These are phyloP conservation scores for Thelonectria blattea DNA, from an alignment of 2,329 filamentous ascomycete genomes.

Conservation along the genomic window DNA sequence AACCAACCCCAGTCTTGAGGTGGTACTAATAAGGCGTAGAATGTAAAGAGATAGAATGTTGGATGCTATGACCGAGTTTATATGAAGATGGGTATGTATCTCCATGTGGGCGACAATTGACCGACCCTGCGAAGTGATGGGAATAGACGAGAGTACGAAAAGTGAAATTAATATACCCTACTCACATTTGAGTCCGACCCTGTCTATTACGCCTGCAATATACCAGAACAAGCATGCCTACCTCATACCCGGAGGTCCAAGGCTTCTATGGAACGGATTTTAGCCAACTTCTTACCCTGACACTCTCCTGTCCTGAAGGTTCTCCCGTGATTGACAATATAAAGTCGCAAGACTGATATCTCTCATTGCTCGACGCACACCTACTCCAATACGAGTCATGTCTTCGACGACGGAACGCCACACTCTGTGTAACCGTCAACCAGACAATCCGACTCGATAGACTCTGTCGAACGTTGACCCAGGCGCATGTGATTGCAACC, in stretches of 20 bases:
- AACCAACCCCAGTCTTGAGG: no score
- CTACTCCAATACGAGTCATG: no score
- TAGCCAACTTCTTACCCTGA: not conserved
- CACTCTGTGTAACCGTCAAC: no score
- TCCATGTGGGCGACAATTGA: conserved; percentile 12
- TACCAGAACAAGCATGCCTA: not conserved
- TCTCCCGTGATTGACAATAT: no score
- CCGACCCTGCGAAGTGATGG: conserved; percentile 12
- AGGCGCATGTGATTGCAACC: not conserved
- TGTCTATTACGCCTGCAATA: not conserved
- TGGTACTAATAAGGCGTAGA: conserved; percentile 26
- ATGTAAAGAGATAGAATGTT: conserved; percentile 32
- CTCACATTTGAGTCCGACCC: not conserved
- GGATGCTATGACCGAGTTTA: conserved; percentile 1
- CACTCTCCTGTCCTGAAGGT: no score
- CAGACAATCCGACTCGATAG: no score
- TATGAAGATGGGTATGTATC: conserved; percentile 17
- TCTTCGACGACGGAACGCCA: no score
- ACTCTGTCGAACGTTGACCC: not conserved
- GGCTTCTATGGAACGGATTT: not conserved
- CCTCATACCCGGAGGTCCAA: not conserved
- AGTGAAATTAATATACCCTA: conserved; percentile 37
- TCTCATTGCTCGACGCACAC: no score
- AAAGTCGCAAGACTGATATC: no score
- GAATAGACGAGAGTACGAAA: conserved; percentile 37